A percentile compares a stretch with the other conserved stretches of the same genome.
phyloP scores from a whole-genome alignment of 192 early-diverging fungal species.

The Lobosporangium transversale region DNA sequence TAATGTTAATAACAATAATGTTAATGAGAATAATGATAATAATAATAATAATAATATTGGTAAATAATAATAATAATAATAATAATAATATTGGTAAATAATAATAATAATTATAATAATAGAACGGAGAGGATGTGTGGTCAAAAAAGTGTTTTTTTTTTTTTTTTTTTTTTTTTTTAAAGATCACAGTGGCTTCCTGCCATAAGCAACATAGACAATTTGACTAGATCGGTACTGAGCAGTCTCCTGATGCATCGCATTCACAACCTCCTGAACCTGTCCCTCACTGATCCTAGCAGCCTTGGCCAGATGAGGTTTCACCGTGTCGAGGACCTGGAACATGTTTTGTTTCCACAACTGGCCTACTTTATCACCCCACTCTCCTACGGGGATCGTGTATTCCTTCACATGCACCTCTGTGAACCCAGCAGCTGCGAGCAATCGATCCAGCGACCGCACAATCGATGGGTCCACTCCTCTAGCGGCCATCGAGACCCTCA shows the following conservation, averaged over 20 bases:
- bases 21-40: too few relatives aligned
- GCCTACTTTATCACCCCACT: conserved; percentile 41
- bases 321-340: conserved; percentile 25
- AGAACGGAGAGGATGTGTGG: too few relatives aligned
- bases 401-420: conserved; percentile 31
- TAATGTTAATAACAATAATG: too few relatives aligned
- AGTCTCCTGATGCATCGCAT: conserved; percentile 23
- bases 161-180: too few relatives aligned
- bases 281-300: conserved; percentile 20
- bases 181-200: conserved; percentile 14
- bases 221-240: conserved; percentile 1
- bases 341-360: conserved; percentile 36
- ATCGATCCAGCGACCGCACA: conserved; percentile 20
- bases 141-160: too few relatives aligned
- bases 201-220: conserved; percentile 24
- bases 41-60: too few relatives aligned
- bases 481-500: conserved; percentile 20
- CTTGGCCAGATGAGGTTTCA: conserved; percentile 8
- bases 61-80: too few relatives aligned
- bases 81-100: too few relatives aligned
- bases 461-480: conserved; percentile 19
- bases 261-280: conserved; percentile 22
- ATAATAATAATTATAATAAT: too few relatives aligned
- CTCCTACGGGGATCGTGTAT: conserved; percentile 23
- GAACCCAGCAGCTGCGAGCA: conserved; percentile 31